These are phyloP conservation scores for Elsinoe ampelina DNA, from an alignment of 2,329 filamentous ascomycete genomes.

Conservation along the genomic window DNA sequence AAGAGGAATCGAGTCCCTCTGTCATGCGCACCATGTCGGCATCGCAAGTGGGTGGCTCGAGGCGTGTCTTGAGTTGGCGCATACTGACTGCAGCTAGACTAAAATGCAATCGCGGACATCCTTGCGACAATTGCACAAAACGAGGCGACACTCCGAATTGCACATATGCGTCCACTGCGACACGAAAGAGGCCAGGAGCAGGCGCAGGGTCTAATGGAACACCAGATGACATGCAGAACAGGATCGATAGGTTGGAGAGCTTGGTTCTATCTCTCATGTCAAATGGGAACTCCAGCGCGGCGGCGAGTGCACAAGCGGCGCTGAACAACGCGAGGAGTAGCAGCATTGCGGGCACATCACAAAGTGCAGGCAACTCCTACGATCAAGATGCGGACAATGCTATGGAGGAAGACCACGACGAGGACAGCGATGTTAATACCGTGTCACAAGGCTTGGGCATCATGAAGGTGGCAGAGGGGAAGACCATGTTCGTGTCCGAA, in stretches of 20 bases:
- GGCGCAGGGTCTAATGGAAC: slow-evolving; percentile 34
- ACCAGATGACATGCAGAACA: slow-evolving; percentile 96
- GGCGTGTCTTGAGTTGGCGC: background rate
- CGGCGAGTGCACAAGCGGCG: slow-evolving; percentile 46
- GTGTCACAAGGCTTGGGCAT: slow-evolving; percentile 43
- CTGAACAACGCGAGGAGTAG: slow-evolving; percentile 37
- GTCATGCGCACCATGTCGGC: slow-evolving; percentile 83
- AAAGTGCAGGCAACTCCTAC: slow-evolving; percentile 25
- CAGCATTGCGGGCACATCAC: slow-evolving; percentile 19
- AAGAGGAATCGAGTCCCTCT: slow-evolving; percentile 87
- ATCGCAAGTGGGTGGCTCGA: slow-evolving; percentile 62
- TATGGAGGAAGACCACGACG: slow-evolving; percentile 40
- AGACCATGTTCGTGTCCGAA: slow-evolving; percentile 41
- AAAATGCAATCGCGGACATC: slow-evolving; percentile 87
- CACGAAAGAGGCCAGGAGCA: slow-evolving; percentile 59
- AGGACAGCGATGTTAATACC: slow-evolving; percentile 53
- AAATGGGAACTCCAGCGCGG: slow-evolving; percentile 59
- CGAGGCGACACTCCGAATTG: slow-evolving; percentile 72
- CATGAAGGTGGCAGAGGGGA: slow-evolving; percentile 44
- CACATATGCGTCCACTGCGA: slow-evolving; percentile 62
- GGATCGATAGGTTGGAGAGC: slow-evolving; percentile 89
- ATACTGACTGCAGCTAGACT: slow-evolving; percentile 45
- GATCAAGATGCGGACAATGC: slow-evolving; percentile 46
- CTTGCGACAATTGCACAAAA: slow-evolving; percentile 92
- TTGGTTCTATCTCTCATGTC: slow-evolving; percentile 92